Evolutionary conservation across 2,329 filamentous ascomycete species (phyloP), one percentile per base, ranked within the genome.

Genomic region (Penicillium sp.): DNA sequence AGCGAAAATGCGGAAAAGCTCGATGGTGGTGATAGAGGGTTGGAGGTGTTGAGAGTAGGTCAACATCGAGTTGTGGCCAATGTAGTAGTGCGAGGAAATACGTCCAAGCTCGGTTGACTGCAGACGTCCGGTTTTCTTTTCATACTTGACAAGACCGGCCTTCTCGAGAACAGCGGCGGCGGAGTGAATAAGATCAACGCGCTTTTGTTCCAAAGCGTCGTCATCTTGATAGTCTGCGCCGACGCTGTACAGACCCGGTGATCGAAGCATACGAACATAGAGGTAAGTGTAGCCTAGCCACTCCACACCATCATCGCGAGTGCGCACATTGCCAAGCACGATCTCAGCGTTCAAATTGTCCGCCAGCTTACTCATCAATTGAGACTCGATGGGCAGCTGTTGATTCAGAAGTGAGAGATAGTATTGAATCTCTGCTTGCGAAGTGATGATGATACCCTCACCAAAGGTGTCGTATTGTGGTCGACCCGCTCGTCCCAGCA

Each of bases 281-380:
- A 99, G 85, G 72, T 99, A 99, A 0, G 93, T 97, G 73, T 99
- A 99, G 11, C 94, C 93, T 32, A 99, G 84, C 94, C 94, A 99
- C 70, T 99, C 92, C n/a, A 99, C 94, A 63, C 89, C 94, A 69
- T 99, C 94, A 62, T 99, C 93, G 55, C 95, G 86, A 56, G 82
- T 92, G 52, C 93, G 87, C 24, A 99, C 85, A 66, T 96, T 99
- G 48, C 94, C 94, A 18, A 99, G 82, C 9, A 99, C 95, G 66
- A 99, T 83, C 70, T 99, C 94, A 3, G 94, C 94, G 65, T 99
- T 99, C 59, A 99, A 80, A 60, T 97, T 97, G 76, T 99, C 94
- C 1, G 94, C 92, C 46, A 99, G 78, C 67, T 90, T 92, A 75
- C 91, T 93, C 50, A 96, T 87, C 68, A 99, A 86, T 71, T 99